Evolutionary conservation across 2,329 filamentous ascomycete genomes (phyloP).

Genomic region (Botryotinia narcissicola): DNA sequence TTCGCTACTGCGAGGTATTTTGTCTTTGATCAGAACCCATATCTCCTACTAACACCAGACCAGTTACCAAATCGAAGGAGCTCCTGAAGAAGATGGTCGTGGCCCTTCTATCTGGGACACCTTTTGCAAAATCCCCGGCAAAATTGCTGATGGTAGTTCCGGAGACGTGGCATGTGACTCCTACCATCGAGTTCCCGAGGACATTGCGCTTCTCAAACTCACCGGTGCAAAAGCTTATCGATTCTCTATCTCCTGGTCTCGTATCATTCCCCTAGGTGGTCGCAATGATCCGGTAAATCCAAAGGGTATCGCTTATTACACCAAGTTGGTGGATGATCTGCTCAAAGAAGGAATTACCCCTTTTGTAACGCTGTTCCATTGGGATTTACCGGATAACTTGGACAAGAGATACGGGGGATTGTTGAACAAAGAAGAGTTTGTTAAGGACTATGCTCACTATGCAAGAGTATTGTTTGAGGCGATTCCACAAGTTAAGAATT

Average conservation of each 20-base stretch:
- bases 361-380: constrained; percentile 82
- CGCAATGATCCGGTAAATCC: constrained; percentile 79
- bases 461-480: constrained; percentile 73
- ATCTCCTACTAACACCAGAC: background rate
- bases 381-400: constrained; percentile 78
- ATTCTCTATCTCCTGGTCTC: constrained; percentile 82
- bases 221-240: constrained; percentile 74
- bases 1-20: constrained; percentile 74
- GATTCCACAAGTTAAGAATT: constrained; percentile 75
- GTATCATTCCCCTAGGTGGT: constrained; percentile 82
- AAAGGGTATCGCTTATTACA: constrained; percentile 73
- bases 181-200: constrained; percentile 74
- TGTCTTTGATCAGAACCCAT: background rate
- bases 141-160: constrained; percentile 74
- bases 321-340: constrained; percentile 75
- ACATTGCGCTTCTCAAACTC: constrained; percentile 73
- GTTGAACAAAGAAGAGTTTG: constrained; percentile 78
- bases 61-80: constrained; percentile 88
- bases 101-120: constrained; percentile 85
- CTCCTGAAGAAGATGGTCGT: constrained; percentile 70
- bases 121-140: constrained; percentile 78
- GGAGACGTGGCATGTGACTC: constrained; percentile 82
- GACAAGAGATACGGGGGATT: constrained; percentile 80
- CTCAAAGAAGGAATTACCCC: constrained; percentile 73
- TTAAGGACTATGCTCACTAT: constrained; percentile 76